A percentile compares a stretch with the other conserved stretches of the same genome.
phyloP scores from a whole-genome alignment of 2,329 filamentous ascomycete genomes.

The Zalaria sp. region DNA sequence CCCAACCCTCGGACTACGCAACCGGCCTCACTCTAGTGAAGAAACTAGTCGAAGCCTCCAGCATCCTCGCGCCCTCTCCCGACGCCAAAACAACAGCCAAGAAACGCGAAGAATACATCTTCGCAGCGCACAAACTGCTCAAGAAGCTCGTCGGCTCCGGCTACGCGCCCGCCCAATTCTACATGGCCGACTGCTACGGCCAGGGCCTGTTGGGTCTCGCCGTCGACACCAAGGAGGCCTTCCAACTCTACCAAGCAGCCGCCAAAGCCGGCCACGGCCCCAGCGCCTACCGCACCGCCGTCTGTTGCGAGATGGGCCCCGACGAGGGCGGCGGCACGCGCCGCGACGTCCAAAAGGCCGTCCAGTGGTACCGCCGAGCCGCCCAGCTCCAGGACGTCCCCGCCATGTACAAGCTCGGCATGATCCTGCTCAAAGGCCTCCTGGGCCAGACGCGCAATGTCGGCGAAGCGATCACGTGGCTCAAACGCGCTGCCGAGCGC shows the following conservation, averaged over 20 bases:
- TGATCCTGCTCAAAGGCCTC: conserved; percentile 86
- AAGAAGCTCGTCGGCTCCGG: conserved; percentile 69
- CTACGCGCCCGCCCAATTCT: conserved; percentile 83
- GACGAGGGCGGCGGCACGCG: conserved; percentile 90
- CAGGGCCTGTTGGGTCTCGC: conserved; percentile 66
- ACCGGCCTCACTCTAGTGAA: conserved; percentile 64
- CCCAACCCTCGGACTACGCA: conserved; percentile 57
- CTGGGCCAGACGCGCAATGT: conserved; percentile 76
- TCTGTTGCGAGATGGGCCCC: conserved; percentile 91
- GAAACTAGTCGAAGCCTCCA: conserved; percentile 72
- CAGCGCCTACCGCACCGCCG: conserved; percentile 84
- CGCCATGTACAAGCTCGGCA: conserved; percentile 97
- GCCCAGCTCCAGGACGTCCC: conserved; percentile 80
- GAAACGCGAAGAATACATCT: conserved; percentile 66
- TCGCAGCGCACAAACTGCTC: conserved; percentile 78
- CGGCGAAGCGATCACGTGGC: conserved; percentile 76
- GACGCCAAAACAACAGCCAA: conserved; percentile 50
- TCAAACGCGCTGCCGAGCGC: conserved; percentile 81
- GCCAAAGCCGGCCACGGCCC: conserved; percentile 78
- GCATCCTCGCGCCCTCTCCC: conserved; percentile 61
- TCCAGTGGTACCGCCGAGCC: conserved; percentile 95
- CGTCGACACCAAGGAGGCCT: conserved; percentile 81
- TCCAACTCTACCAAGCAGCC: conserved; percentile 81
- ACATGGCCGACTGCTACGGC: conserved; percentile 78
- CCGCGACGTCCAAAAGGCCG: conserved; percentile 81